Evolutionary conservation across 2,329 filamentous ascomycete species (phyloP).

Genomic region (Aspergillus japonicus): DNA sequence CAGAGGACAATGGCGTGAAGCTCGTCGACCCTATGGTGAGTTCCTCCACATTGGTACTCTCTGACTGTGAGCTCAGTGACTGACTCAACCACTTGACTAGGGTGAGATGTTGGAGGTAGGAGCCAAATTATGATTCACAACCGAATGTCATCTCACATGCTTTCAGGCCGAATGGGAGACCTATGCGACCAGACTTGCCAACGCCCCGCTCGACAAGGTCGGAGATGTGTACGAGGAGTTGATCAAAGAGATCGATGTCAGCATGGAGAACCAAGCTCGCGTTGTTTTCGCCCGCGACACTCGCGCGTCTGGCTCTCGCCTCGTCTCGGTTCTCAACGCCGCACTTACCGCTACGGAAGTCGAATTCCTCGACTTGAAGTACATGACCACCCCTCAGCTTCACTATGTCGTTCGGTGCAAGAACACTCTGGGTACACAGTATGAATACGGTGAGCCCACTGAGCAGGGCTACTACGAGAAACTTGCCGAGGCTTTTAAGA

Average conservation of each 20-base stretch:
- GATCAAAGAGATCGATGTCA: conserved; percentile 72
- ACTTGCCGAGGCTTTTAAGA: conserved; percentile 77
- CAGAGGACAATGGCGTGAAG: conserved; percentile 89
- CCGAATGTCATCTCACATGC: conserved; percentile 20
- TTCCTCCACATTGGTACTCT: neutral
- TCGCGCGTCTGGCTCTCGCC: conserved; percentile 80
- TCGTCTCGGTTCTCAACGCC: conserved; percentile 75
- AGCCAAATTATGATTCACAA: conserved; percentile 5
- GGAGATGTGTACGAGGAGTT: conserved; percentile 74
- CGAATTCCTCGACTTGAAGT: conserved; percentile 79
- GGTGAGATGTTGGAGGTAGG: conserved; percentile 92
- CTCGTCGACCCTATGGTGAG: conserved; percentile 85
- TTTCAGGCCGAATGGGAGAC: conserved; percentile 76
- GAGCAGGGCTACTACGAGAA: conserved; percentile 96
- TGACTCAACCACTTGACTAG: conserved; percentile 35
- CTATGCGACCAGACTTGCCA: conserved; percentile 85
- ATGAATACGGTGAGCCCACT: conserved; percentile 83
- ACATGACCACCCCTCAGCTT: conserved; percentile 93
- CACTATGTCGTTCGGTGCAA: conserved; percentile 94
- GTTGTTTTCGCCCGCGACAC: conserved; percentile 93
- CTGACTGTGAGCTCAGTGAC: neutral
- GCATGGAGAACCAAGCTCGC: conserved; percentile 67
- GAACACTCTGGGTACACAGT: conserved; percentile 85
- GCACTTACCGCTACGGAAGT: conserved; percentile 74
- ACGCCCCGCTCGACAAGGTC: conserved; percentile 74